Conservation (phyloP, 768 basidiomycete species). For the Sistotremastrum niveocremeum region DNA sequence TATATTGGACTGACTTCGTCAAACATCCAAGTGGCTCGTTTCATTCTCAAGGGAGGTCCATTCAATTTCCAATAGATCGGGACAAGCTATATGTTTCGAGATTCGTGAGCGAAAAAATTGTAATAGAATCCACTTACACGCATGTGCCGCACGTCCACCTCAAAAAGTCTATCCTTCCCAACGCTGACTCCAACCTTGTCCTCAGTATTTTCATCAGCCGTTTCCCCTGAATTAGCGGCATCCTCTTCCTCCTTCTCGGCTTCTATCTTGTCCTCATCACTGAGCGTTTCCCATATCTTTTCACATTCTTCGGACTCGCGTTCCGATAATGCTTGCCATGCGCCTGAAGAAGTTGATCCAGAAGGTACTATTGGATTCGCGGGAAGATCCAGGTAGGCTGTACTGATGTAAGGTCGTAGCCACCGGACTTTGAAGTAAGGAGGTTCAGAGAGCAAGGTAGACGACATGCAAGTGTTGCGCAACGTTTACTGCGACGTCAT, state of each 20-base stretch:
- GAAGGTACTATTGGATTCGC: slow-evolving; percentile 8
- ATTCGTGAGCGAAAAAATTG: not conserved
- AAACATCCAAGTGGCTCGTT: slow-evolving; percentile 26
- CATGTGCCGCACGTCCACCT: slow-evolving; percentile 16
- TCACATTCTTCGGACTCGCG: slow-evolving; percentile 14
- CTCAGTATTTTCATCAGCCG: slow-evolving; percentile 8
- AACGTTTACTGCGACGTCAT: too few relatives aligned
- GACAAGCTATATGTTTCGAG: slow-evolving; percentile 11
- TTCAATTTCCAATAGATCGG: slow-evolving; percentile 28
- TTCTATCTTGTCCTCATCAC: slow-evolving; percentile 1
- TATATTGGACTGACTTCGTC: slow-evolving; percentile 13
- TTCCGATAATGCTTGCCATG: slow-evolving; percentile 12
- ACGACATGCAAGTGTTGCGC: not conserved
- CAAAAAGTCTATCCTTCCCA: slow-evolving; percentile 13
- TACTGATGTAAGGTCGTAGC: slow-evolving; percentile 6
- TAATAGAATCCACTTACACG: slow-evolving; percentile 5
- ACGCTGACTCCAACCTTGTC: slow-evolving; percentile 11
- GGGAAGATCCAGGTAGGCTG: slow-evolving; percentile 8
- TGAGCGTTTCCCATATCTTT: slow-evolving; percentile 12
- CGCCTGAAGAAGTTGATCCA: slow-evolving; percentile 1
- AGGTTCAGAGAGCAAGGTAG: not conserved
- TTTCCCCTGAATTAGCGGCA: slow-evolving; percentile 1
- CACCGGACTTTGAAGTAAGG: slow-evolving; percentile 5
- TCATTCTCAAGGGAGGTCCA: slow-evolving; percentile 21
- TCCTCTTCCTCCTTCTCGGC: not conserved